Conservation (phyloP, 1,284 basidiomycete species). For the Apiotrichum sp. region DNA sequence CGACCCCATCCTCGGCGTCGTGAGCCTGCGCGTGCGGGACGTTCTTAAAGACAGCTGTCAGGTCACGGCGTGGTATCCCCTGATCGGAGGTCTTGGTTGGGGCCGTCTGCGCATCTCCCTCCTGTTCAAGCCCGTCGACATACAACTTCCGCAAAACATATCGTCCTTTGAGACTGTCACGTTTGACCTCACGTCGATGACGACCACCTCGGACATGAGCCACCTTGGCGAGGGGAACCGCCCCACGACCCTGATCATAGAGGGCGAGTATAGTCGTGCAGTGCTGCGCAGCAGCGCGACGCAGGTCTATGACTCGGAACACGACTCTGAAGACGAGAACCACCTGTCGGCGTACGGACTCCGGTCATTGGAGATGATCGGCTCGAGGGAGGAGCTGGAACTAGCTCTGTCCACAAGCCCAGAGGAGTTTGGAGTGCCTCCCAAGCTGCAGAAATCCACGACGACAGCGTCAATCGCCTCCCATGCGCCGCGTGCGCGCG, state of each 20-base stretch:
- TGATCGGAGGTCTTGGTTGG: constrained; percentile 44
- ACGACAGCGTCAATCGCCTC: neutral
- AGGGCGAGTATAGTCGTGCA: constrained; percentile 32
- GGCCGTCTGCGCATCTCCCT: constrained; percentile 43
- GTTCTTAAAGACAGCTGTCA: constrained; percentile 32
- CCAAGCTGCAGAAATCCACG: too few species aligned
- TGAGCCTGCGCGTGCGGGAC: constrained; percentile 28
- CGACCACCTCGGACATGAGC: constrained; percentile 15
- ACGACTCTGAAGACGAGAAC: neutral
- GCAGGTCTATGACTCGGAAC: neutral
- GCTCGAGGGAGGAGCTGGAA: too few species aligned
- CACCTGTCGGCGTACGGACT: neutral
- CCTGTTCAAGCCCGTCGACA: constrained; percentile 46
- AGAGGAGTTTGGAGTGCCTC: too few species aligned
- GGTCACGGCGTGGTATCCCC: constrained; percentile 41
- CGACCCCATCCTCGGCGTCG: constrained; percentile 42
- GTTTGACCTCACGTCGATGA: constrained; percentile 29
- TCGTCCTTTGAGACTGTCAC: constrained; percentile 43
- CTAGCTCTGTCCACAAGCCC: too few species aligned
- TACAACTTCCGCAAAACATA: constrained; percentile 33
- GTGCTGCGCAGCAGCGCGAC: neutral
- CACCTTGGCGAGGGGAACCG: constrained; percentile 15
- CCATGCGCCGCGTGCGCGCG: neutral
- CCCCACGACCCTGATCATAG: constrained; percentile 27
- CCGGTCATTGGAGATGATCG: too few species aligned